Base-by-base conservation (phyloP, 2,329 filamentous ascomycete species). In the Didymella glomerata region DNA sequence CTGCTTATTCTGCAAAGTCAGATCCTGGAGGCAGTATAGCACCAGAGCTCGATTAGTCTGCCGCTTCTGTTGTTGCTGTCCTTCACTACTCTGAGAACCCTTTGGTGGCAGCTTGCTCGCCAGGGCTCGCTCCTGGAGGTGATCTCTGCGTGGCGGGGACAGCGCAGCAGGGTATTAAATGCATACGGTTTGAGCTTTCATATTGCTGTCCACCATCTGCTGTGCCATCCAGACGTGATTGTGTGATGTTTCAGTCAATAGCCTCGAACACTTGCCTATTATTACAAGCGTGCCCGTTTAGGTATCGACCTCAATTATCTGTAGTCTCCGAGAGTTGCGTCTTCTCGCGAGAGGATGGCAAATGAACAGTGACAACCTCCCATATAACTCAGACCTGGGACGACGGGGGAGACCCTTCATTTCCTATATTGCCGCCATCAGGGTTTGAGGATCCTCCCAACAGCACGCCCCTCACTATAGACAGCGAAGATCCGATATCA, bases 21-120 rank as follows among this genome's bases (percentile, higher is more conserved):
- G 48, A 51, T 25, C 48, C 48, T 51, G 48, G 48, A 42, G 48
- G 48, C 18, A 42, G 36, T 42, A 27, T 51, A 13, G 41, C 41
- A 25, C 48, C 48, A 9, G 38, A 51, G 13, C 7, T 42, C 28
- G 48, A 51, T 34, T 42, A 42, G 27, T 28, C 24, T 20, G 14
- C 18, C 36, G 13, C 36, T 3, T 40, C 18, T 40, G 8, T 38
- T 38, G n/a, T 11, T 40, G n/a, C 36, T 40, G n/a, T 40, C 36
- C 36, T 40, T 20, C 36, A 11, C 32, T n/a, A 36, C 13, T 14
- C 16, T 36, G 32, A 36, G 32, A n/a, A 3, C 6, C 16, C 16
- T 18, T 4, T 9, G 32, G 32, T 36, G 16, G 32, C 8, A 36
- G 32, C 32, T 36, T 36, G 32, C 32, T 8, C 32, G 32, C 14